These are phyloP conservation scores for Hyaloscypha variabilis DNA, from an alignment of 495 filamentous ascomycete genomes.

Conservation along the genomic window DNA sequence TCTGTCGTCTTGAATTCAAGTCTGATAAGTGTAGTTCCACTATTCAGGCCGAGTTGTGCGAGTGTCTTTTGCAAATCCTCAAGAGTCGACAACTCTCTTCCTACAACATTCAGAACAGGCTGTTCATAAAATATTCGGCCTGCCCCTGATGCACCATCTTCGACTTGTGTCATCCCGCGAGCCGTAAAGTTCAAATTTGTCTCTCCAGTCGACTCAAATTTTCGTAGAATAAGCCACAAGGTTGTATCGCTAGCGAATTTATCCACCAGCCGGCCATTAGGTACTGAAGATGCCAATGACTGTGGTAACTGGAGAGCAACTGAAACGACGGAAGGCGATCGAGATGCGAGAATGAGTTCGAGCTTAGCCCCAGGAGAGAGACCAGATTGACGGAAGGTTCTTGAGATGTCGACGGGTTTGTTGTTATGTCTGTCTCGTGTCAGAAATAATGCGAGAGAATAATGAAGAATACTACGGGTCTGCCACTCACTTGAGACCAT, in stretches of 20 bases:
- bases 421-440: slow-evolving; percentile 57
- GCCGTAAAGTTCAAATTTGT: slow-evolving; percentile 77
- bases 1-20: slow-evolving; percentile 75
- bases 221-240: slow-evolving; percentile 84
- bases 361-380: slow-evolving; percentile 86
- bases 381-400: slow-evolving; percentile 83
- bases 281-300: slow-evolving; percentile 57
- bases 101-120: slow-evolving; percentile 81
- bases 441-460: slow-evolving; percentile 8
- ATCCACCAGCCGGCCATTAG: slow-evolving; percentile 68
- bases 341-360: slow-evolving; percentile 84
- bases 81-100: slow-evolving; percentile 73
- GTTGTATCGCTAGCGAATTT: slow-evolving; percentile 84
- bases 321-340: slow-evolving; percentile 78
- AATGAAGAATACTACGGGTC: no score
- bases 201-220: slow-evolving; percentile 73
- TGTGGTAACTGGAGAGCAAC: slow-evolving; percentile 82
- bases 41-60: slow-evolving; percentile 83
- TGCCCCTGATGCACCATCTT: slow-evolving; percentile 52
- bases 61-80: slow-evolving; percentile 85
- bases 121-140: slow-evolving; percentile 86
- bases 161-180: slow-evolving; percentile 64
- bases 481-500: slow-evolving; percentile 73
- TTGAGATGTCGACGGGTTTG: slow-evolving; percentile 81
- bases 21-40: slow-evolving; percentile 75